Percentiles rank a stretch among this genome's conserved stretches.
phyloP scores from a whole-genome alignment of 345 rosid species.

The Salix dunnii region DNA sequence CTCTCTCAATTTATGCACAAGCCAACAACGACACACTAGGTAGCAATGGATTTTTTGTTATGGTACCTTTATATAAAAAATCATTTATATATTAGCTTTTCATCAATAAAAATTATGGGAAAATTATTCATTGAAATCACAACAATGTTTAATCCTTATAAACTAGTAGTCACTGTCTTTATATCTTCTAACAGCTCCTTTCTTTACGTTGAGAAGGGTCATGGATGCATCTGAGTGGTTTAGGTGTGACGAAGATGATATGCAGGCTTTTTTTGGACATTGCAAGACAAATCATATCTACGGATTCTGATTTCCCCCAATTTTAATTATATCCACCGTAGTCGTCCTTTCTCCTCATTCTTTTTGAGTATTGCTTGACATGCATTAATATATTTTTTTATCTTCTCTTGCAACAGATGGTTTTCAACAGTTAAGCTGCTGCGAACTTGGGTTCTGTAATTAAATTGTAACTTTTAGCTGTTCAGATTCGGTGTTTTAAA shows the following conservation, averaged over 20 bases:
- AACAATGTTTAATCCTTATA: no score
- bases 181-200: neutral
- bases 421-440: neutral
- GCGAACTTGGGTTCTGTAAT: neutral
- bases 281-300: neutral
- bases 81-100: no score
- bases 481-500: neutral
- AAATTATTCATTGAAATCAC: no score
- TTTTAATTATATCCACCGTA: neutral
- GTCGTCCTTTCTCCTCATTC: neutral
- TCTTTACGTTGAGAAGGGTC: neutral
- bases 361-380: neutral
- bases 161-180: no score
- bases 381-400: neutral
- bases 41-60: no score
- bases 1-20: no score
- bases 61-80: no score
- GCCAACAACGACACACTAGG: no score
- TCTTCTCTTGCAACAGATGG: neutral
- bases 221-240: neutral
- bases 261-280: neutral
- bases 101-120: no score
- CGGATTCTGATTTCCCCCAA: neutral
- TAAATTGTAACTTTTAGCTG: neutral
- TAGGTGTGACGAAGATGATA: neutral